Percentiles rank a stretch among this genome's conserved stretches.
These are phyloP conservation scores for Scenedesmus sp. DNA, from an alignment of 163 green algal species.

Conservation along the genomic window DNA sequence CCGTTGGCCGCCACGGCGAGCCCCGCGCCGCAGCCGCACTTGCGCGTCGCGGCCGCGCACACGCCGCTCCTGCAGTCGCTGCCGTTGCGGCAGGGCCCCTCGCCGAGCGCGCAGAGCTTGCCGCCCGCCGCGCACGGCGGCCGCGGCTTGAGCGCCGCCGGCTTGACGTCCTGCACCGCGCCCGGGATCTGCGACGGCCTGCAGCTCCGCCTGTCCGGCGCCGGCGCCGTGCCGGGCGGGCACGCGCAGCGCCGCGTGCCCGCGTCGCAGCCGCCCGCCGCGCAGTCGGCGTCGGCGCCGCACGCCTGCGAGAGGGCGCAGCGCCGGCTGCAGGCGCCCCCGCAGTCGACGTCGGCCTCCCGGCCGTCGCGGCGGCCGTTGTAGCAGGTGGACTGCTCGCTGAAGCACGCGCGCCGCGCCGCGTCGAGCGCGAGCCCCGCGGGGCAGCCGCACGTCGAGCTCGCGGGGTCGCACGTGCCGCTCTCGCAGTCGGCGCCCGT, in stretches of 20 bases:
- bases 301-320: not conserved
- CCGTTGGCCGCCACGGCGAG: too few relatives aligned
- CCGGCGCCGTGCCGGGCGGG: not conserved
- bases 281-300: not conserved
- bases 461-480: too few relatives aligned
- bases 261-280: not conserved
- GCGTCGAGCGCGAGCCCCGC: too few relatives aligned
- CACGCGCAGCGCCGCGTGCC: not conserved
- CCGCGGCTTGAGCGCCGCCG: too few relatives aligned
- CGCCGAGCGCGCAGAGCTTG: too few relatives aligned
- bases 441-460: too few relatives aligned
- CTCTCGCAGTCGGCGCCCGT: not conserved
- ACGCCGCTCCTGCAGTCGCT: too few relatives aligned
- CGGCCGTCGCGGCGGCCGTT: conserved; percentile 5
- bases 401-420: conserved; percentile 1
- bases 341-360: conserved; percentile 21
- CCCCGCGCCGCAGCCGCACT: too few relatives aligned
- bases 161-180: not conserved
- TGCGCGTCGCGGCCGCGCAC: too few relatives aligned
- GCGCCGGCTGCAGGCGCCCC: not conserved
- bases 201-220: not conserved
- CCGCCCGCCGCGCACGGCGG: too few relatives aligned
- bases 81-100: too few relatives aligned
- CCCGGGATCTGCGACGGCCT: not conserved
- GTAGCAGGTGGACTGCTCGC: conserved; percentile 15